Conservation (phyloP, 208 protist genomes). For the Balamuthia mandrillaris region DNA sequence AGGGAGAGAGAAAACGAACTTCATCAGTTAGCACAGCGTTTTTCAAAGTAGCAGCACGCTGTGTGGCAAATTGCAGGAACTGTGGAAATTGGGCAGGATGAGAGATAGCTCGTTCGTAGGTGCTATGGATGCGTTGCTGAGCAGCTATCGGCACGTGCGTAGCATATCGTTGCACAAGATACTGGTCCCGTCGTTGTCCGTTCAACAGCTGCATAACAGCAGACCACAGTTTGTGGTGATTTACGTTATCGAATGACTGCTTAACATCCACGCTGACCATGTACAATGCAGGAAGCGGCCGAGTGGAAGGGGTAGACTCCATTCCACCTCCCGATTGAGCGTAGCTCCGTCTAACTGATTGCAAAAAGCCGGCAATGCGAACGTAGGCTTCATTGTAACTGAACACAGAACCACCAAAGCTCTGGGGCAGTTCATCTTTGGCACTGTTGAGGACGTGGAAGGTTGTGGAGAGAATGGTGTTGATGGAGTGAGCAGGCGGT, state of each 20-base stretch:
- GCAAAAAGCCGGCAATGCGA: neutral
- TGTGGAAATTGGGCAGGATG: neutral
- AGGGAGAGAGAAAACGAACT: neutral
- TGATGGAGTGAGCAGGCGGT: too few species aligned
- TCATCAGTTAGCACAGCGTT: slow-evolving; percentile 25
- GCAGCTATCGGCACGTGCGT: slow-evolving; percentile 12
- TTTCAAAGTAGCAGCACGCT: neutral
- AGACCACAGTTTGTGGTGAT: neutral
- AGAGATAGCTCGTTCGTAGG: neutral
- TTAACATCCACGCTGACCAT: slow-evolving; percentile 39
- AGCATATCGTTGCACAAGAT: neutral
- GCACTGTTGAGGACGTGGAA: neutral
- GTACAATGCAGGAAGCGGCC: slow-evolving; percentile 14
- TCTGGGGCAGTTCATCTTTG: too few species aligned
- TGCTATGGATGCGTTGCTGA: neutral
- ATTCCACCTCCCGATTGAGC: too few species aligned
- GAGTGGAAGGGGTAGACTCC: too few species aligned
- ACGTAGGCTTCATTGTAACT: slow-evolving; percentile 40
- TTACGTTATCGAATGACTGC: slow-evolving; percentile 30
- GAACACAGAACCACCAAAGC: slow-evolving; percentile 28
- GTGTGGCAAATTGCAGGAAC: neutral
- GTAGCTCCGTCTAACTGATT: too few species aligned
- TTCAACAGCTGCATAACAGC: neutral
- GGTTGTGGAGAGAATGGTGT: slow-evolving; percentile 10
- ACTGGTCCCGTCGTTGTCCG: neutral